phyloP scores from a whole-genome alignment of 2,329 filamentous ascomycete genomes.

The Penicillium sp. region DNA sequence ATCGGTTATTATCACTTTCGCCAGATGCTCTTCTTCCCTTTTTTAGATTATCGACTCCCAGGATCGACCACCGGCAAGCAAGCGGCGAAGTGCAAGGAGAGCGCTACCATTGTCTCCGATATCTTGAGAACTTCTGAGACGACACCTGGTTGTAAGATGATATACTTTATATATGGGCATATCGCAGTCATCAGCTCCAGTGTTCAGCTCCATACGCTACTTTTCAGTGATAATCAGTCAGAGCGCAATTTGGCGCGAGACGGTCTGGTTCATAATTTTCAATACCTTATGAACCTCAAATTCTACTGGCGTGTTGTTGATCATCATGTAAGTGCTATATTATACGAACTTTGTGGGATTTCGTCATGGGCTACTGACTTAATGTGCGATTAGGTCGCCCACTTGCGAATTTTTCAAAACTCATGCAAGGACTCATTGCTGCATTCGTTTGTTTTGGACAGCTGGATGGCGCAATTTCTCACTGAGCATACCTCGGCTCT shows the following conservation, averaged over 20 bases:
- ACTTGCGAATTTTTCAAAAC: constrained; percentile 27
- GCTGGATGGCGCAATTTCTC: constrained; percentile 31
- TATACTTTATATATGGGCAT: constrained; percentile 16
- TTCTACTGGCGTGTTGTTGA: constrained; percentile 26
- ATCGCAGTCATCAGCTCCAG: constrained; percentile 23
- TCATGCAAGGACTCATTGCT: constrained; percentile 18
- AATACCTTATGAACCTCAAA: constrained; percentile 27
- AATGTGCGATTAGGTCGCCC: constrained; percentile 10
- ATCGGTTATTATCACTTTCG: constrained; percentile 27
- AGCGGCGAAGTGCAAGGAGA: constrained; percentile 20
- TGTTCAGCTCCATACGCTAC: constrained; percentile 25
- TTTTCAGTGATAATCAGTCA: constrained; percentile 20
- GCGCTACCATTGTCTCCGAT: constrained; percentile 20
- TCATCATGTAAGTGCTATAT: constrained; percentile 13
- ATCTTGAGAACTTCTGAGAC: constrained; percentile 16
- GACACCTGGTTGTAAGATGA: neutral
- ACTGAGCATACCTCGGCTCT: constrained; percentile 23
- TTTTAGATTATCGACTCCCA: constrained; percentile 9
- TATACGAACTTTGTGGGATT: too few species aligned
- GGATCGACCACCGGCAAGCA: neutral
- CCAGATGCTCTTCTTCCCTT: constrained; percentile 30
- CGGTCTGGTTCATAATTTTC: constrained; percentile 23
- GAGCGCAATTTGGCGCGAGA: constrained; percentile 17
- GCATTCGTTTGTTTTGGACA: constrained; percentile 25
- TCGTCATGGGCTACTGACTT: neutral